A percentile compares a stretch with the other conserved stretches of the same genome.
Evolutionary conservation across 148 eudicot species (phyloP).

Genomic region (Nyssa sinensis): DNA sequence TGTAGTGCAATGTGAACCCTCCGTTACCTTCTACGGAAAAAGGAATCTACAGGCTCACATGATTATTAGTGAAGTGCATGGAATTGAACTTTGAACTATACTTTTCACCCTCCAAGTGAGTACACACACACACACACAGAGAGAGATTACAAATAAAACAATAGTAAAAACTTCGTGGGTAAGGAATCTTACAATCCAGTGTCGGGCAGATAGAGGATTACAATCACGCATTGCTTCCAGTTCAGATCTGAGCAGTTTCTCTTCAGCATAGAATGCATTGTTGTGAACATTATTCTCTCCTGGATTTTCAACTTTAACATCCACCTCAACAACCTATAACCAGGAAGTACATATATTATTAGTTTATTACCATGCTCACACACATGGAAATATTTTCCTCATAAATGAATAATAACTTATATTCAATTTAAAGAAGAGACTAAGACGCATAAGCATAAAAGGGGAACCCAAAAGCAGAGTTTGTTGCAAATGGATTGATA

Average conservation of each 20-base stretch:
- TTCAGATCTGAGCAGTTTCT: constrained; percentile 52
- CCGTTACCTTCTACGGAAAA: no score
- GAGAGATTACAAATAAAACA: neutral
- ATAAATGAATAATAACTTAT: neutral
- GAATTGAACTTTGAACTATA: no score
- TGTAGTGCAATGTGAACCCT: no score
- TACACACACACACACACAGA: neutral
- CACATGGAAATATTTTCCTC: neutral
- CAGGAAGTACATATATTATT: no score
- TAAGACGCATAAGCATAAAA: neutral
- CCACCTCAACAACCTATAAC: constrained; percentile 55
- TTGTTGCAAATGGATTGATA: neutral
- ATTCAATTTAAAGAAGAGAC: neutral
- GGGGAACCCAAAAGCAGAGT: neutral
- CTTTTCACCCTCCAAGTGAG: no score
- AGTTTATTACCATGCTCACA: neutral
- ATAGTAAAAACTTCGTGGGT: neutral
- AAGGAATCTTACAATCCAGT: constrained; percentile 61
- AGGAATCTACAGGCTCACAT: no score
- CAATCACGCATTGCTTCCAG: constrained; percentile 66
- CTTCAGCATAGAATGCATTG: constrained; percentile 67
- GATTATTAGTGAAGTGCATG: no score
- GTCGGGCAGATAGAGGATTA: constrained; percentile 66
- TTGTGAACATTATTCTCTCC: constrained; percentile 63
- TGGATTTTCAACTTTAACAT: constrained; percentile 61